These are phyloP conservation scores for Fusarium ambrosium DNA, from an alignment of 2,329 filamentous ascomycete species.

Conservation along the genomic window DNA sequence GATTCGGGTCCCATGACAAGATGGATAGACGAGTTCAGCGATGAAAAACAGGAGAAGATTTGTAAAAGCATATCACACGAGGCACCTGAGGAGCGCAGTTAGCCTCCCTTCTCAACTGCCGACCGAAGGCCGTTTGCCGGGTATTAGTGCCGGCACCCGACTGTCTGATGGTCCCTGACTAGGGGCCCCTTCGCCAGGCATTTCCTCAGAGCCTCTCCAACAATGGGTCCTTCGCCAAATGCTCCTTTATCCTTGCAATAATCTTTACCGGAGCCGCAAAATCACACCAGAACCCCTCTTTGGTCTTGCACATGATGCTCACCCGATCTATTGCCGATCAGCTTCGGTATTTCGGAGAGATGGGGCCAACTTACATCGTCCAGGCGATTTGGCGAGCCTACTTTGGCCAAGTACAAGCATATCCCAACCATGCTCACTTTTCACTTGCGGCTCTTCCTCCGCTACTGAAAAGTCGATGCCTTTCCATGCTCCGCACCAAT, in stretches of 20 bases:
- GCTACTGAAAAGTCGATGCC: background rate
- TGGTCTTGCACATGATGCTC: background rate
- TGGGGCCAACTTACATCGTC: background rate
- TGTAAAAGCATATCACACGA: background rate
- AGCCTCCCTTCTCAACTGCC: background rate
- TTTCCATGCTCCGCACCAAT: background rate
- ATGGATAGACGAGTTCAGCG: background rate
- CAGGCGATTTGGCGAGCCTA: background rate
- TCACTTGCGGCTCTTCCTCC: background rate
- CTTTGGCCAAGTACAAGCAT: background rate
- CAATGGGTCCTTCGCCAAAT: background rate
- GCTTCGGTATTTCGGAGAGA: background rate
- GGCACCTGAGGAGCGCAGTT: no score
- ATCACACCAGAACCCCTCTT: slow-evolving; percentile 26
- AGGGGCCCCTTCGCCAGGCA: background rate
- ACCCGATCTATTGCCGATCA: background rate
- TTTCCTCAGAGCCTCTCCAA: background rate
- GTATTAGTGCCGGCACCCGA: background rate
- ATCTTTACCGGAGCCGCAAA: slow-evolving; percentile 10
- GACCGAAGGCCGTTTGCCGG: background rate
- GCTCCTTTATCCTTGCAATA: background rate
- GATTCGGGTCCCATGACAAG: background rate
- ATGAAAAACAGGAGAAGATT: background rate
- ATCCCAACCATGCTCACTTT: background rate
- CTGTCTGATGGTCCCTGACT: background rate